Conservation (phyloP, 1,284 basidiomycete species). For the Trametes polyzona region DNA sequence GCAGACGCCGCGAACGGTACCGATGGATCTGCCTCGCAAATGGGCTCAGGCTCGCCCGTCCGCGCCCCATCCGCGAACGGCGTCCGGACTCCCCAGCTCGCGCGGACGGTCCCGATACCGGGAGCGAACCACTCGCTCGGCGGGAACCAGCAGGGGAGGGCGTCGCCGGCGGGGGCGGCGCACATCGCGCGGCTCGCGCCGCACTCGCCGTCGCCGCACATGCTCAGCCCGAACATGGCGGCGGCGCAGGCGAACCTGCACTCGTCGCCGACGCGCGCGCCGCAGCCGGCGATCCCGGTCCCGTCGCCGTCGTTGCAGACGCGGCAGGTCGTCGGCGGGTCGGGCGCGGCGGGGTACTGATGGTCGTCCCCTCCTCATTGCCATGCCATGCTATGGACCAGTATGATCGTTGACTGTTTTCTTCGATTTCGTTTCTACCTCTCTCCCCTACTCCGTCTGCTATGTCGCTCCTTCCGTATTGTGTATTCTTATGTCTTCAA, state of each 20-base stretch:
- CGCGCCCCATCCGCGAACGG: constrained; percentile 63
- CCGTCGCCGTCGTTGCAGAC: constrained; percentile 68
- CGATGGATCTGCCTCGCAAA: constrained; percentile 39
- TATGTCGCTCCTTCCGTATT: constrained; percentile 18
- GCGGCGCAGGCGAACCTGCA: constrained; percentile 43
- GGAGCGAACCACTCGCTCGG: constrained; percentile 40
- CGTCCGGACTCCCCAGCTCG: constrained; percentile 38
- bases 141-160: constrained; percentile 42
- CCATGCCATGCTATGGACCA: constrained; percentile 16
- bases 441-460: constrained; percentile 21
- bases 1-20: constrained; percentile 33
- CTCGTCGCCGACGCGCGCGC: constrained; percentile 57
- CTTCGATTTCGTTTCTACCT: too few relatives aligned
- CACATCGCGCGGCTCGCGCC: constrained; percentile 36
- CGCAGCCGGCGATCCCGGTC: constrained; percentile 53
- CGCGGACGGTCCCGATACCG: constrained; percentile 35
- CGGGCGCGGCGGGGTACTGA: constrained; percentile 48
- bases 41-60: constrained; percentile 36
- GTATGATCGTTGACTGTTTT: too few relatives aligned
- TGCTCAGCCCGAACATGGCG: constrained; percentile 54
- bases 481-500: constrained; percentile 29
- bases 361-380: too few relatives aligned
- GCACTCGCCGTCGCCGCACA: constrained; percentile 56
- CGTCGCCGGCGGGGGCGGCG: constrained; percentile 29
- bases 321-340: constrained; percentile 52